Evolutionary conservation across 108 stramenopile genomes (phyloP).

Genomic region (Nannochloropsis salina): DNA sequence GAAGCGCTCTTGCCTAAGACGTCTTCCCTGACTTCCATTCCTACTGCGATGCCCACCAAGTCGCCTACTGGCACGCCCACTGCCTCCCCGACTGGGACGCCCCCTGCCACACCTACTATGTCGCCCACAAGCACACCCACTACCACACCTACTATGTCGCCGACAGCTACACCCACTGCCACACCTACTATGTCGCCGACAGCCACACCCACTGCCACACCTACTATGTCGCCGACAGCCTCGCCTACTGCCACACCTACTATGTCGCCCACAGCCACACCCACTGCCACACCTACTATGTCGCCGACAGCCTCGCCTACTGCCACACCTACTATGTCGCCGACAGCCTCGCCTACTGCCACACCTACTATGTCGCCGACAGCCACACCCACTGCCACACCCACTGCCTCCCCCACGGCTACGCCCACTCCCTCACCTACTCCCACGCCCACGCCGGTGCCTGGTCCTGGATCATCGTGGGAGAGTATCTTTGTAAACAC

Average conservation of each 20-base stretch:
- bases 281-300: background rate
- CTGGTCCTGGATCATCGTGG: background rate
- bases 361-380: background rate
- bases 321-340: background rate
- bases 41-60: too few species aligned
- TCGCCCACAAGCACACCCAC: background rate
- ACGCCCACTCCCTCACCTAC: background rate
- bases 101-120: background rate
- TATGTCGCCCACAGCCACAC: background rate
- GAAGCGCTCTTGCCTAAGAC: background rate
- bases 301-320: background rate
- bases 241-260: background rate
- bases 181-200: background rate
- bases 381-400: background rate
- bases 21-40: background rate
- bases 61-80: background rate
- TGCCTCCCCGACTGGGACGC: background rate
- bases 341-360: background rate
- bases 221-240: background rate
- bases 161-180: background rate
- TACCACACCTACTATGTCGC: background rate
- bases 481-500: background rate
- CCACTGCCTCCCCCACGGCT: background rate
- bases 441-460: background rate
- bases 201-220: background rate